Evolutionary conservation across 805 yeast genomes (phyloP), one percentile per base, ranked within the genome.

Genomic region (Sugiyamaella floridensis): DNA sequence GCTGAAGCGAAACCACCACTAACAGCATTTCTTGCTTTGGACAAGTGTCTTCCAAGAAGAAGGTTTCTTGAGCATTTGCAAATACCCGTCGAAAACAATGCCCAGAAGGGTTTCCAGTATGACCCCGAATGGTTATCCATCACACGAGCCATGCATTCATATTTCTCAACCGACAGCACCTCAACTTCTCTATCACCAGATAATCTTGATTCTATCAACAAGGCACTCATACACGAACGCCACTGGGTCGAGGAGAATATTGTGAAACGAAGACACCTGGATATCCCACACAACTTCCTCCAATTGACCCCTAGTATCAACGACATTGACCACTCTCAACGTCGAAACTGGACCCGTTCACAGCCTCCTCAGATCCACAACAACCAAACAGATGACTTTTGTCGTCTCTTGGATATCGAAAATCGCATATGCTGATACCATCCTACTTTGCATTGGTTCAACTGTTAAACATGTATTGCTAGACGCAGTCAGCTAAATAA

Each of bases 31-130:
- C 67, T 87, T 29, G 93, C 98, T 0, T 72, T 92, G 26, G 97
- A 90, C 64, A 92, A 92, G 66, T 88, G 95, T 60, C 70, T 86
- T 1, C 88, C 89, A 1, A 69, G 75, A 15, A 71, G 95, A 19
- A 62, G 71, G 20, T 87, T 76, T 62, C 57, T 89, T 9, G 84
- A 83, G 53, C 60, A 77, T 3, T 20, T 81, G 14, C 72, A 75
- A 0, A 67, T 85, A 12, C 48, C 48, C 8, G 44, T 32, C 4
- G n/a, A 51, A 15, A 43, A n/a, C n/a, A n/a, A 28, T 40, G 15
- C n/a, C 1, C 48, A 34, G 3, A 45, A 47, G 12, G 52, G 29
- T 2, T 55, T 68, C 14, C 44, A 42, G 12, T 69, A 67, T 49
- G 72, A 69, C 44, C 63, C 70, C 3, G 72, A 69, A 45, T 69